phyloP scores from a whole-genome alignment of 805 yeast species.

The Metschnikowia noctiluminum region DNA sequence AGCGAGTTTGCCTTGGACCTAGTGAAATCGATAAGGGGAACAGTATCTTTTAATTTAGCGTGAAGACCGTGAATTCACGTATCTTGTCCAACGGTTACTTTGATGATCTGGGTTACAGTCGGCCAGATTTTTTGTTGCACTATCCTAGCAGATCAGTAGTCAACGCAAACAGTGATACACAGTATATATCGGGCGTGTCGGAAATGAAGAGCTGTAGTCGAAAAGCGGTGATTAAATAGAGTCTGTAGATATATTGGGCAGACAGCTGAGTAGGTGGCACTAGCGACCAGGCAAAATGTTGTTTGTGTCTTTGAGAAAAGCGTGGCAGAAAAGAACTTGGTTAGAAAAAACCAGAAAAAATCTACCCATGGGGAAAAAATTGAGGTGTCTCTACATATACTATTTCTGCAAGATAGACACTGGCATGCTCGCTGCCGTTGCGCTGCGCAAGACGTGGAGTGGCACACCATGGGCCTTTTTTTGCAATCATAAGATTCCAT shows the following conservation, averaged over 20 bases:
- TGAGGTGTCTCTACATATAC: conserved; percentile 9
- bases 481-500: background rate
- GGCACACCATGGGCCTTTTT: background rate
- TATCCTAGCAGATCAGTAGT: background rate
- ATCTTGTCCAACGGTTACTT: too few species aligned
- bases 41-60: too few species aligned
- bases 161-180: background rate
- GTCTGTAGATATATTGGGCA: background rate
- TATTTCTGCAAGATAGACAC: conserved; percentile 6
- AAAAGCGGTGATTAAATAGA: background rate
- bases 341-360: background rate
- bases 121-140: background rate
- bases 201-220: background rate
- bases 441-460: background rate
- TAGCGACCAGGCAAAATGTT: too few species aligned
- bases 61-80: too few species aligned
- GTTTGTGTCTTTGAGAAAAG: background rate
- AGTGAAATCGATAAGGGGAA: too few species aligned
- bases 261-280: too few species aligned
- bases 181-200: background rate
- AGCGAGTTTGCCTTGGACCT: too few species aligned
- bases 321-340: background rate
- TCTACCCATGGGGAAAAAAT: conserved; percentile 3
- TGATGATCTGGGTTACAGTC: background rate
- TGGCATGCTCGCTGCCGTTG: conserved; percentile 1